Evolutionary conservation across 2,329 filamentous ascomycete genomes (phyloP).

Genomic region (Talaromyces sp.): DNA sequence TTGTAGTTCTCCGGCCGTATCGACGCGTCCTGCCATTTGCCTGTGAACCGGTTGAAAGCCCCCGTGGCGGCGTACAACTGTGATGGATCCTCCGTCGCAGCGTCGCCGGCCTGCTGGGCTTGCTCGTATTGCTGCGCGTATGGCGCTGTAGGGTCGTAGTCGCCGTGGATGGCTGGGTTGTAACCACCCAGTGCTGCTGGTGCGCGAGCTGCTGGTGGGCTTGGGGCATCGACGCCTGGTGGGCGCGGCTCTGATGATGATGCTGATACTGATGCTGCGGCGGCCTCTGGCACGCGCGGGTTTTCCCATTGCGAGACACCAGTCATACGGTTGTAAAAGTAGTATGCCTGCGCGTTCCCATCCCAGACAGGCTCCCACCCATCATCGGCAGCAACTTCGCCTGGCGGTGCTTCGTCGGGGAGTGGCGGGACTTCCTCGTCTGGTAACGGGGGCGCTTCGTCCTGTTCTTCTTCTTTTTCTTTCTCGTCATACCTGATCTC

Average conservation of each 20-base stretch:
- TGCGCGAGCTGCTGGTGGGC: constrained; percentile 19
- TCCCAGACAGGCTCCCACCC: constrained; percentile 85
- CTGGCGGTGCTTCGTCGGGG: constrained; percentile 48
- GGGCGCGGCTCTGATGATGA: constrained; percentile 2
- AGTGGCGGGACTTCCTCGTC: constrained; percentile 41
- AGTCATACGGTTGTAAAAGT: constrained; percentile 80
- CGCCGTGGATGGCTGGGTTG: constrained; percentile 91
- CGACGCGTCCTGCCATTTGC: constrained; percentile 66
- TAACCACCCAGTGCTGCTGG: constrained; percentile 63
- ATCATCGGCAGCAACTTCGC: constrained; percentile 43
- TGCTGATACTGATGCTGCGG: constrained; percentile 20
- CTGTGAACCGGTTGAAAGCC: constrained; percentile 87
- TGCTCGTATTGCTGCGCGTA: constrained; percentile 63
- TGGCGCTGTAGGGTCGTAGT: constrained; percentile 93
- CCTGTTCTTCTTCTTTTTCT: constrained; percentile 14
- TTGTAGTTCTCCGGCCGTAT: constrained; percentile 69
- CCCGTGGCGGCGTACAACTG: constrained; percentile 61
- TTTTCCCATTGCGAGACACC: constrained; percentile 77
- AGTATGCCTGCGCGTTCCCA: constrained; percentile 60
- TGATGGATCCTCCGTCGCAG: constrained; percentile 30
- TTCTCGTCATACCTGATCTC: neutral
- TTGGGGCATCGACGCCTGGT: neutral
- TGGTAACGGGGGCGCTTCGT: constrained; percentile 35
- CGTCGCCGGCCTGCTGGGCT: constrained; percentile 19
- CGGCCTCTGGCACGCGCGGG: constrained; percentile 59